Evolutionary conservation across 345 rosid genomes (phyloP), one percentile per base, ranked within the genome.

Genomic region (Gossypium herbaceum): DNA sequence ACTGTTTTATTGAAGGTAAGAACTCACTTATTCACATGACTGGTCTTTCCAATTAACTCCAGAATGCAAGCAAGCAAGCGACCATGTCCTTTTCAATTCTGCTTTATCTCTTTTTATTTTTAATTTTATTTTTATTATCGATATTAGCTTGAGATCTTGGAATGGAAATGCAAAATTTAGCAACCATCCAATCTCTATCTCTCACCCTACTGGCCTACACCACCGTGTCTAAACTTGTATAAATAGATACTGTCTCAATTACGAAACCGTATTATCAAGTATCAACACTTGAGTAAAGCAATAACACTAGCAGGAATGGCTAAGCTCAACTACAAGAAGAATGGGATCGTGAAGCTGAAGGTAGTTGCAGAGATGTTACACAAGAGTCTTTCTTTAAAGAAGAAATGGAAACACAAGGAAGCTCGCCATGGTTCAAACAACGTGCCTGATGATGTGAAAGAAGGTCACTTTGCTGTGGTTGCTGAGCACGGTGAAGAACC

Each of bases 261-360:
- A 12, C 1, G 12, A 17, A 24, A 24, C 39, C 29, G 24, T 24
- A 58, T 58, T 20, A 20, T 20, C 22, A 20, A 20, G 22, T 11
- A 13, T 3, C 62, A 11, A 58, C 7, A 8, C 22, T 24, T 25
- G 22, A 17, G 17, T 15, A 13, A 52, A 15, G 17, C 56, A 48
- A 3, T 52, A 16, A 15, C 19, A 19, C 24, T 25, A 20, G 41
- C 41, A 34, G 62, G 27, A 58, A 83, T 85, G 90, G 75, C 78
- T 9, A 84, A 75, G 76, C 80, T 75, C 63, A 77, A 61, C 66
- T 81, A 78, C 80, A 76, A 68, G 59, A 82, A 68, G 76, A 85
- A 75, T 54, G 81, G 82, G 45, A 77, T 83, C 19, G 80, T 62
- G 76, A 84, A 76, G 54, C 74, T 85, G 63, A 83, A 76, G 70